These are phyloP conservation scores for Amylocystis lapponica DNA, from an alignment of 768 basidiomycete species.

Conservation along the genomic window DNA sequence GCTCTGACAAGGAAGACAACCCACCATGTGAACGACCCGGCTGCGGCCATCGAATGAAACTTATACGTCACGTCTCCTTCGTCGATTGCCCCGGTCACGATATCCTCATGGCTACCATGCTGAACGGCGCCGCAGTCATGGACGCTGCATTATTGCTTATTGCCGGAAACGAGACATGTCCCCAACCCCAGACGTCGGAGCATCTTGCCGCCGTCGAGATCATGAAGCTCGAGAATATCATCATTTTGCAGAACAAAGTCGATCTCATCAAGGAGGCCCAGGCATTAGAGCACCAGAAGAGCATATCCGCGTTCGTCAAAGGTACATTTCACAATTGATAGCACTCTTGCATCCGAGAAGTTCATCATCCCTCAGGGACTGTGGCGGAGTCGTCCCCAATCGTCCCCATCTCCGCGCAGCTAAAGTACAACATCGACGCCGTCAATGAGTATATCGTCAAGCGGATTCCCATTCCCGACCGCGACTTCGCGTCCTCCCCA, in stretches of 20 bases:
- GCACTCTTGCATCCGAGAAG: too few species aligned
- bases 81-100: constrained; percentile 98
- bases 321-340: constrained; percentile 38
- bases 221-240: constrained; percentile 97
- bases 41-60: constrained; percentile 85
- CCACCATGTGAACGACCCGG: constrained; percentile 92
- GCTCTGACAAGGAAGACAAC: constrained; percentile 88
- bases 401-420: constrained; percentile 96
- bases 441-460: constrained; percentile 99
- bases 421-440: constrained; percentile 99
- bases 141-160: constrained; percentile 94
- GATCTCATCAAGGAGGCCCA: constrained; percentile 95
- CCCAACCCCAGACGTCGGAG: constrained; percentile 97
- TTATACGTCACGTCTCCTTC: constrained; percentile 95
- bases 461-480: constrained; percentile 88
- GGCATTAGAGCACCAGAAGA: constrained; percentile 94
- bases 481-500: constrained; percentile 89
- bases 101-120: constrained; percentile 99
- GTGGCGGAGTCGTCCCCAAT: constrained; percentile 97
- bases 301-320: constrained; percentile 93
- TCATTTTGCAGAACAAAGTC: constrained; percentile 98
- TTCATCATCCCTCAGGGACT: constrained; percentile 53
- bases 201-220: constrained; percentile 99
- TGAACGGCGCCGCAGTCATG: constrained; percentile 99
- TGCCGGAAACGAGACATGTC: constrained; percentile 98